Base-by-base conservation (phyloP, 2,329 filamentous ascomycete species). In the Helotiales sp. region DNA sequence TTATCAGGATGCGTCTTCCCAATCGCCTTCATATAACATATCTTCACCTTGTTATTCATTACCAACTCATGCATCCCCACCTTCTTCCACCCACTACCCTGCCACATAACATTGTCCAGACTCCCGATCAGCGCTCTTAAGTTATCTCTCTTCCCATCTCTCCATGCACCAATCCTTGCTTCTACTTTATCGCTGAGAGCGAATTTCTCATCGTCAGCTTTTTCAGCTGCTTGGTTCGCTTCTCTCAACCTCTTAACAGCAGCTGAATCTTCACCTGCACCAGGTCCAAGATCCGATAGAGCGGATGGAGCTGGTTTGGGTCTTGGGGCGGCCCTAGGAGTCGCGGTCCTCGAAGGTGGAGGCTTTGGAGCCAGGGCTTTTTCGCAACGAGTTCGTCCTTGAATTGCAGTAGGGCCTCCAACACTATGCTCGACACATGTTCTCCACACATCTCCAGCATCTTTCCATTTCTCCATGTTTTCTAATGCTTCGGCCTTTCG, bases 21-120 rank as follows among this genome's bases (percentile, higher is more conserved):
- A 81, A 99, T 98, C 5, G 93, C 95, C 83, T 96, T 97, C 95
- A 99, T 98, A 72, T 99, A 99, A 59, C 90, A 81, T 63, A 99
- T 88, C 83, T 99, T 99, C 73, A 98, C 95, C 80, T 93, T 96
- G 66, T 90, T 92, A 31, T 92, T 87, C 81, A 96, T 83, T 52
- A 99, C 89, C 66, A 99, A 75, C 76, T 99, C 95, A 63, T 93
- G 88, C 85, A 99, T 85, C 30, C 91, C 92, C 56, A 98, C 88
- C 78, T 96, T 96, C 79, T 96, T 97, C 95, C 95, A 99, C 3
- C 91, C 92, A 62, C 91, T 91, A 40, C 87, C 88, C 63, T 91
- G 87, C 95, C 95, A 99, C 27, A 99, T 80, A 27, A 99, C 92
- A 36, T 81, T 83, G 69, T 99, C 93, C 66, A 99, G 73, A 68